Evolutionary conservation across 768 basidiomycete species (phyloP), one percentile per base, ranked within the genome.

Genomic region (Cyathus striatus): DNA sequence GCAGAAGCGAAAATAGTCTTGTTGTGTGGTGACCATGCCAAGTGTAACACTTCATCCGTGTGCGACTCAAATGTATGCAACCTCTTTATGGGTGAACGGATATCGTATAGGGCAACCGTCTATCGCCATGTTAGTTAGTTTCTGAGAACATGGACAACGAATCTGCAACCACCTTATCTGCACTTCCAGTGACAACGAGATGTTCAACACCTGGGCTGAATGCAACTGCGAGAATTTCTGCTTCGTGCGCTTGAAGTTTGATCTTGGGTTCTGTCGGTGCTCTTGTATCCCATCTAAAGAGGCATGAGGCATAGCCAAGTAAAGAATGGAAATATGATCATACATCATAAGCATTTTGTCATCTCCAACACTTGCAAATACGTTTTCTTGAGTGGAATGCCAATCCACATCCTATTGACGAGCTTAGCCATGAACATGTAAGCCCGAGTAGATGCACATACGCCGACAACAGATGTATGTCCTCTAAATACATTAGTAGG

Each of bases 301-400:
- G 13, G 30, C 36, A 43, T 44, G 20, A 40, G 42, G 45, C 25
- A 38, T 23, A 25, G 10, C 12, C 16, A 16, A n/a, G 23, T 25
- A 10, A 37, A 7, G 20, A 3, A 43, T 42, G 16, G 14, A 43
- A 41, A 2, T 32, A 14, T 33, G 9, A 18, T 68, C 90, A 39
- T 56, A 97, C 93, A 98, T 74, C 74, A 96, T 82, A 41, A 99
- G 76, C 75, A 89, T 80, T 60, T 86, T 88, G 61, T 99, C 96
- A 49, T 99, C 96, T 16, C 94, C 92, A 23, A 95, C 96, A 51
- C 94, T 97, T 2, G 86, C 93, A 53, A 98, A 91, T 38, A 92
- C 66, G 54, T 84, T 81, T 46, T 91, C 90, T 54, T 85, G 72
- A 3, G 73, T 79, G 2, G 82, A 70, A 62, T 95, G 86, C 96